These are phyloP conservation scores for Acorus gramineus DNA, from an alignment of 106 monocot species.

Conservation along the genomic window DNA sequence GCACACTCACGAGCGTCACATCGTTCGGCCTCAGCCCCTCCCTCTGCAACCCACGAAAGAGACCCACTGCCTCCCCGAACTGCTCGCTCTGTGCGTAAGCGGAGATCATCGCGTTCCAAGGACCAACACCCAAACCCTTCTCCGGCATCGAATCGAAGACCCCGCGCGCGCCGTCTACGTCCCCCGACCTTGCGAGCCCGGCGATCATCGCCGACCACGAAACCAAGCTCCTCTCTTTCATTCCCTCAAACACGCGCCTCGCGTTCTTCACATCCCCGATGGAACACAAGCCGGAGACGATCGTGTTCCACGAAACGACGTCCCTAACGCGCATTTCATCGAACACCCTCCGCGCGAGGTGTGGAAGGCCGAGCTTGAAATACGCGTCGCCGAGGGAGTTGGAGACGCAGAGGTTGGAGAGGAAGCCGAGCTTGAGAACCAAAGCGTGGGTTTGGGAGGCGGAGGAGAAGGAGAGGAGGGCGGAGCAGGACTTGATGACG, in stretches of 20 bases:
- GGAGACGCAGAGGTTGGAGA: constrained; percentile 22
- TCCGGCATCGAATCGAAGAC: constrained; percentile 28
- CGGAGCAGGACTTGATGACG: constrained; percentile 29
- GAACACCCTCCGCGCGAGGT: constrained; percentile 20
- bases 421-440: constrained; percentile 16
- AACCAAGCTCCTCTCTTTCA: constrained; percentile 24
- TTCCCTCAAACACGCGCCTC: constrained; percentile 27
- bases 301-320: constrained; percentile 33
- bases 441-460: constrained; percentile 20
- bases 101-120: constrained; percentile 37
- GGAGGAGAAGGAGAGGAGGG: constrained; percentile 1
- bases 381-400: constrained; percentile 39
- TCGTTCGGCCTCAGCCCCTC: constrained; percentile 17
- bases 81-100: constrained; percentile 29
- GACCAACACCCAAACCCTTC: constrained; percentile 22
- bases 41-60: constrained; percentile 27
- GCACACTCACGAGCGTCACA: constrained; percentile 31
- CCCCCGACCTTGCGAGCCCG: constrained; percentile 19
- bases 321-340: constrained; percentile 28
- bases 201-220: constrained; percentile 45
- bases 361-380: constrained; percentile 22
- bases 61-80: constrained; percentile 13
- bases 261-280: constrained; percentile 15
- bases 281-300: constrained; percentile 18
- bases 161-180: constrained; percentile 24